Percentiles rank a stretch among this genome's conserved stretches.
Evolutionary conservation across 331 rosid species (phyloP).

Genomic region (Malus hybrid): DNA sequence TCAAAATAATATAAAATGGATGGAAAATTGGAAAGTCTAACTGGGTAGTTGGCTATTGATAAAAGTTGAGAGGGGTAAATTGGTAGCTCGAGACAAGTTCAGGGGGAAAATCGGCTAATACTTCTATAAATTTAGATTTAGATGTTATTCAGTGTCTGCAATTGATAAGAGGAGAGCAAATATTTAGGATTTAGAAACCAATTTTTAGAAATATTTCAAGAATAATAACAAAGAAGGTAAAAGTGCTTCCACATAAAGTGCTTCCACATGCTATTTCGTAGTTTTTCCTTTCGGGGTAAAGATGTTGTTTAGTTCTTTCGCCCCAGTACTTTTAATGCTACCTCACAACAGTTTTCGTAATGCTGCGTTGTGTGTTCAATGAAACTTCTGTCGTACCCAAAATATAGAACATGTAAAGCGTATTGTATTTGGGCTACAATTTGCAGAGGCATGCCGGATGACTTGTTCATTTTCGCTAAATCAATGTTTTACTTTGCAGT

Average conservation of each 20-base stretch:
- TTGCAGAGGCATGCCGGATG: not conserved
- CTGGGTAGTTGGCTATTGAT: too few relatives aligned
- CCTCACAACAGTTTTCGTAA: not conserved
- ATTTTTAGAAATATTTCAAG: not conserved
- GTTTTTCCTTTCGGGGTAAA: not conserved
- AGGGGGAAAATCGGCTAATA: too few relatives aligned
- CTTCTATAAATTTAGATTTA: not conserved
- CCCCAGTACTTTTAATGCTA: not conserved
- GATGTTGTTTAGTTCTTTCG: not conserved
- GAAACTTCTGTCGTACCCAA: not conserved
- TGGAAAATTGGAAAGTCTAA: too few relatives aligned
- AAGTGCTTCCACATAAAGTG: too few relatives aligned
- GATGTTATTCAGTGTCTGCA: not conserved
- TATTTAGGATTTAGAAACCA: not conserved
- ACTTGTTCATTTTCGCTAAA: not conserved
- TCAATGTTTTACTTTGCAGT: conserved; percentile 34
- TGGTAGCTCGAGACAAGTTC: too few relatives aligned
- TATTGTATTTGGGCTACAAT: not conserved
- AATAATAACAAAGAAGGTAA: not conserved
- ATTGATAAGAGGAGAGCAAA: not conserved
- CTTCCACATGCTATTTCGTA: not conserved
- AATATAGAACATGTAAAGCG: not conserved
- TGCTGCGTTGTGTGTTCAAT: not conserved
- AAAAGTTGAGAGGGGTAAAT: too few relatives aligned
- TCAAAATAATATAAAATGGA: too few relatives aligned